Evolutionary conservation across 208 protist genomes (phyloP), one percentile per base, ranked within the genome.

Genomic region (Leishmania guyanensis): DNA sequence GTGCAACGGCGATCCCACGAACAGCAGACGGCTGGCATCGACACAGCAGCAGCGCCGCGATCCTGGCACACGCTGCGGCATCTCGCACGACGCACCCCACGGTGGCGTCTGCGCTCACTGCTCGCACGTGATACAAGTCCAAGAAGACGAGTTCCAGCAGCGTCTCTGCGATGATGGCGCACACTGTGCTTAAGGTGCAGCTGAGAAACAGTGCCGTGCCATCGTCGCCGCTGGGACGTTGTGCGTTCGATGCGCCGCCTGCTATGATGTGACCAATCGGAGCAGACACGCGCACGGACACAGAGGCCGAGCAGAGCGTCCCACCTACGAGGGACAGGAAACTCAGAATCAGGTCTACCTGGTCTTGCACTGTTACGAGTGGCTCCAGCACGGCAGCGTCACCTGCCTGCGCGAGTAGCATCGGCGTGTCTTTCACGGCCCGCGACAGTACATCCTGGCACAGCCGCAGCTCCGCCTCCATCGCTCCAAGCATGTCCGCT

Each of bases 341-440:
- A 72, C 85, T 88, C 70, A 80, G 83, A 60, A 88, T 62, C 58
- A 86, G 50, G 33, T 85, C 82, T 58, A 86, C 82, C 75, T 88
- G 85, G 20, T 88, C 84, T 77, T 82, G 75, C 68, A 84, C 80
- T 6, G 74, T 80, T 22, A 88, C 78, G 8, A 88, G 74, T 3
- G 82, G 82, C 75, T 86, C 78, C 54, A 86, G 65, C 78, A 86
- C 82, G 26, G 82, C 82, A 39, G 82, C 46, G 46, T 86, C 74
- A 0, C 73, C 72, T 0, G 75, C 82, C 65, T 86, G 82, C 14
- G 82, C 82, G 4, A 86, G 78, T 68, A 86, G 66, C 77, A 77
- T 43, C 48, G 82, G 82, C 8, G 82, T 86, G 36, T 82, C 84
- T 3, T 48, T 51, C 56, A 82, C 77, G 6, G 77, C 79, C 2